A percentile compares a stretch with the other conserved stretches of the same genome.
Conservation (phyloP, 2,329 filamentous ascomycete genomes). For the Aspergillus sp. region DNA sequence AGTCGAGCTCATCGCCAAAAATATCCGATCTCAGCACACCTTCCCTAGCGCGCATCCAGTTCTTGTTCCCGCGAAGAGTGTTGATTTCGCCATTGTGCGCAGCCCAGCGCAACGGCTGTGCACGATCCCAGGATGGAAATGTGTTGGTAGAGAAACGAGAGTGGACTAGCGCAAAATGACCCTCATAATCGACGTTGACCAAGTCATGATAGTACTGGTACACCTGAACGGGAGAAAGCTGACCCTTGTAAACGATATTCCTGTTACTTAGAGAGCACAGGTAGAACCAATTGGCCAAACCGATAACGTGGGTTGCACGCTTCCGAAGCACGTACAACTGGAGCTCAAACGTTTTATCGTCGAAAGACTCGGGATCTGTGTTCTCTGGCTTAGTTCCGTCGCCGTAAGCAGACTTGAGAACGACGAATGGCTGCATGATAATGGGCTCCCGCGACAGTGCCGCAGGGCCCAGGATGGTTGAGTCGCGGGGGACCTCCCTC, state of each 20-base stretch:
- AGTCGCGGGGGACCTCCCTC: constrained; percentile 92
- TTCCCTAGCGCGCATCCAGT: constrained; percentile 97
- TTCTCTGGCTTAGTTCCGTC: constrained; percentile 67
- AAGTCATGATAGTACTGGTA: constrained; percentile 98
- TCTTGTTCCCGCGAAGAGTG: constrained; percentile 94
- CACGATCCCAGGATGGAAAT: constrained; percentile 96
- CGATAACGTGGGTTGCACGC: constrained; percentile 87
- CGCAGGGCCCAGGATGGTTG: constrained; percentile 82
- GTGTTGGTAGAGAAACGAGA: constrained; percentile 98
- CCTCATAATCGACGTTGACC: constrained; percentile 94
- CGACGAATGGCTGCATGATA: constrained; percentile 92
- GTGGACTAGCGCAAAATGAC: constrained; percentile 92
- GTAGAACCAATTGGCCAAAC: constrained; percentile 98
- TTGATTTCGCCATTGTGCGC: constrained; percentile 99
- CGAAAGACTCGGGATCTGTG: constrained; percentile 71
- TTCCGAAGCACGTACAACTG: constrained; percentile 93
- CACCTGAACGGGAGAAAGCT: constrained; percentile 86
- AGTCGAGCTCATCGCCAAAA: constrained; percentile 85
- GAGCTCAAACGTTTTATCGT: constrained; percentile 78
- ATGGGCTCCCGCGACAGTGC: constrained; percentile 89
- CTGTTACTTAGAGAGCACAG: constrained; percentile 93
- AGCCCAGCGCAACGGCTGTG: constrained; percentile 90
- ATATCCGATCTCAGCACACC: constrained; percentile 88
- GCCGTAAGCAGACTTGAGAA: constrained; percentile 77
- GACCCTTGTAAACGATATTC: constrained; percentile 99